Base-by-base conservation (phyloP, 1,139 yeast genomes). In the Kodamaea alishanica region DNA sequence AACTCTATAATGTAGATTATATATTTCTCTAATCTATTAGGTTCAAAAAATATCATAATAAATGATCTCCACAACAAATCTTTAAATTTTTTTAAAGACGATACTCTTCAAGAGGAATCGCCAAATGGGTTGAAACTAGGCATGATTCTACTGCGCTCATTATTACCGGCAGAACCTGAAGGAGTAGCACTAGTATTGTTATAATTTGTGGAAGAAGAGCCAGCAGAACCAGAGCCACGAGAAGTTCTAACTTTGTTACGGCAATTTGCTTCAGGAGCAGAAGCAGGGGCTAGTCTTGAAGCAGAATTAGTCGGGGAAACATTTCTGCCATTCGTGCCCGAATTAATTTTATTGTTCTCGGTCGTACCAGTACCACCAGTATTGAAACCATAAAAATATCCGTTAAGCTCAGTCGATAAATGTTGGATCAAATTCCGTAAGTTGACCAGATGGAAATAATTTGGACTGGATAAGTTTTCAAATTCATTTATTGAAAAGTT, bases 381-480 rank as follows among this genome's bases (percentile, higher is more conserved):
- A 45, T 61, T 62, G 47, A 70, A 71, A 6, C 76, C 77, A 48
- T 70, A 71, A 48, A 71, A 71, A 35, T 61, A 54, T 1, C 75
- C 75, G 26, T 60, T 49, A 8, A 67, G 52, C 37, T 70, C 75
- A 28, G 54, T 51, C 9, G 53, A 47, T 40, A 71, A 54, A 41
- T 63, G 55, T 24, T 55, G 54, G 32, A 70, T 54, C 46, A 71
- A 61, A 48, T 70, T 68, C 38, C 52, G 52, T 40, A 70, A 55
- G 47, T 70, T 71, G 20, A 58, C 52, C 61, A 63, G 67, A 47
- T 71, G 77, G 58, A 71, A 71, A 49, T 71, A 70, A 46, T 61
- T 68, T 26, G 75, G 70, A 9, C 43, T 41, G 0, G 67, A 50
- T 36, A 70, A 56, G 37, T 55, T 56, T 12, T 58, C 64, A 42